Evolutionary conservation across 1,139 yeast species (phyloP), one percentile per base, ranked within the genome.

Genomic region (Nakaseomyces bracarensis): DNA sequence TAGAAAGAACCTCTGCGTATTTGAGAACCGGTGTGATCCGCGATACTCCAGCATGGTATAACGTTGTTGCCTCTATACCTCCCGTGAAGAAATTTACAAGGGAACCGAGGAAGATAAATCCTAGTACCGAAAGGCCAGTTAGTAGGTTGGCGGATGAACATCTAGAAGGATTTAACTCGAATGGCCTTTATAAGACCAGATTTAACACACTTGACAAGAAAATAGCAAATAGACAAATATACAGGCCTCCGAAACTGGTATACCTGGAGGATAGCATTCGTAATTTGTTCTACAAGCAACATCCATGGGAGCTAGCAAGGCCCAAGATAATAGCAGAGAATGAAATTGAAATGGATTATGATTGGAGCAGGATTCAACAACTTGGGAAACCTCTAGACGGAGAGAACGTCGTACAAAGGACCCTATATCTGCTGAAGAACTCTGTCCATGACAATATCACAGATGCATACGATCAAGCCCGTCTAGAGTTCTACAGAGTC

Each of bases 221-320:
- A 27, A 48, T 54, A 41, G 47, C 66, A 44, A 56, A 65, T 46
- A 57, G 54, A 48, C 67, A 65, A 42, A 55, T 77, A 27, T 74
- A 75, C 55, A 68, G 71, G 47, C 73, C 86, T 5, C 80, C 82
- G 38, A 75, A 77, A 51, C 70, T 91, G 54, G 66, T 65, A 46
- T 87, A 77, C 57, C 68, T 82, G 41, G 97, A 91, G 64, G 98
- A 91, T 64, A 76, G 79, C 54, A 67, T 91, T 53, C 77, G 98
- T 67, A 71, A 74, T 41, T 69, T 83, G 23, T 91, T 91, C 58
- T 91, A 81, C 64, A 79, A 77, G 47, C 96, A 89, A 61, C 99
- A 91, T 63, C 98, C 99, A 10, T 91, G 98, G 98, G 99, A 91
- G 65, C 70, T 89, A 46, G 84, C 98, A 2, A 76, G 95, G 52